Percentiles rank a stretch among this genome's conserved stretches.
Conservation (phyloP, 208 protist genomes). For the Leishmania turanica region DNA sequence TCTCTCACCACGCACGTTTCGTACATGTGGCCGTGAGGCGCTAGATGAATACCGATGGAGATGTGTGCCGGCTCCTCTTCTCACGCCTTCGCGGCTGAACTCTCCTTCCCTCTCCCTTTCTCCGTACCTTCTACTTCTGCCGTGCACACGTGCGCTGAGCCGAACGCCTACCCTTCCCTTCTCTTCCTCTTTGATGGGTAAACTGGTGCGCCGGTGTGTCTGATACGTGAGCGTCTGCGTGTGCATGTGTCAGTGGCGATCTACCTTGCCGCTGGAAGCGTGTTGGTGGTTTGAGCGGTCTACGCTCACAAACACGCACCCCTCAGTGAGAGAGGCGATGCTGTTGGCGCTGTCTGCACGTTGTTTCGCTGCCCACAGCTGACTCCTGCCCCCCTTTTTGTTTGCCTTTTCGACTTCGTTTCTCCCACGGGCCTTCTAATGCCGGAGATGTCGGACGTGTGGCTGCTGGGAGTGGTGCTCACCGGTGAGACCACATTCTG, state of each 20-base stretch:
- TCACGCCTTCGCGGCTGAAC: neutral
- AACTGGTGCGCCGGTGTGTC: neutral
- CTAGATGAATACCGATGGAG: neutral
- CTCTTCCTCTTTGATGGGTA: neutral
- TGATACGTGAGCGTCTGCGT: neutral
- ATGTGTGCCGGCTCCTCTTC: neutral
- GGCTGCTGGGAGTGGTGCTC: conserved; percentile 79
- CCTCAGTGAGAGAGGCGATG: neutral
- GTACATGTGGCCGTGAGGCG: neutral
- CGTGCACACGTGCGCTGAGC: neutral
- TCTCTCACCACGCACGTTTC: neutral
- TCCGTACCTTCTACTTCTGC: neutral
- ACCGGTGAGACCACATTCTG: conserved; percentile 80
- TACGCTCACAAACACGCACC: neutral
- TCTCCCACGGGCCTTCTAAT: conserved; percentile 2
- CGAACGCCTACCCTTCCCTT: neutral
- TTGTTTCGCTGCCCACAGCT: conserved; percentile 5
- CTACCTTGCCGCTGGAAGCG: neutral
- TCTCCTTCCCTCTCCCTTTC: neutral
- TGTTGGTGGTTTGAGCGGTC: neutral
- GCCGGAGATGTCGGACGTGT: conserved; percentile 35
- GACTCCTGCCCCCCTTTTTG: neutral
- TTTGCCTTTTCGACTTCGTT: neutral
- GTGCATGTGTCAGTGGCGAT: neutral
- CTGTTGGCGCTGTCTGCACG: neutral